These are phyloP conservation scores for Cadophora gregata DNA, from an alignment of 2,329 filamentous ascomycete genomes.

Conservation along the genomic window DNA sequence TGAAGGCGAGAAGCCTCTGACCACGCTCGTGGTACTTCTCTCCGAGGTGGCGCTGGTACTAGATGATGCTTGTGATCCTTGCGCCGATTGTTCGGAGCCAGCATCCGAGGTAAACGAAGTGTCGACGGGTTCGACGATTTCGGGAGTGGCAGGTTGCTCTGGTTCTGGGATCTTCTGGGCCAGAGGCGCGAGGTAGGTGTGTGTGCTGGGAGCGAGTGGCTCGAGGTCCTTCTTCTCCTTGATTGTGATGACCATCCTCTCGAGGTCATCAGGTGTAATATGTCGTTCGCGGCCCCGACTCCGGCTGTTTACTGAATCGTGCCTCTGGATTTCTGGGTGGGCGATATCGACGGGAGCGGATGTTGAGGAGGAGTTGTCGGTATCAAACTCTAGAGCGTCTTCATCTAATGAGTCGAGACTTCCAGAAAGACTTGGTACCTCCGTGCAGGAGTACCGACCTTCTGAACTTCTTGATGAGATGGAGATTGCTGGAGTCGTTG, in stretches of 20 bases:
- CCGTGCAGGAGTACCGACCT: conserved; percentile 55
- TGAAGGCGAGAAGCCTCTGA: conserved; percentile 85
- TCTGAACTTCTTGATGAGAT: conserved; percentile 42
- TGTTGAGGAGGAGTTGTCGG: conserved; percentile 50
- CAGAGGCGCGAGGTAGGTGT: conserved; percentile 52
- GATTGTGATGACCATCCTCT: conserved; percentile 93
- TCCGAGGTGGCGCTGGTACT: conserved; percentile 45
- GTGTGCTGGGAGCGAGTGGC: conserved; percentile 52
- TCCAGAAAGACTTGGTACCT: conserved; percentile 75
- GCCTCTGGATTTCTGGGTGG: conserved; percentile 71
- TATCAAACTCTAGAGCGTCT: conserved; percentile 63
- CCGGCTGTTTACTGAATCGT: conserved; percentile 74
- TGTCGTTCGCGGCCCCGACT: conserved; percentile 81
- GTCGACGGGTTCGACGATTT: conserved; percentile 56
- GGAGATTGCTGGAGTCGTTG: conserved; percentile 49
- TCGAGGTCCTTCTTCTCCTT: conserved; percentile 79
- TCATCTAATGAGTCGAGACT: conserved; percentile 81
- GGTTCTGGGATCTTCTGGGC: conserved; percentile 45
- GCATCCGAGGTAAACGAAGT: conserved; percentile 40
- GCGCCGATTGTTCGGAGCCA: conserved; percentile 35
- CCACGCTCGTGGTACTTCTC: conserved; percentile 62
- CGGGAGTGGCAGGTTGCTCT: conserved; percentile 53
- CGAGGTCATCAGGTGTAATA: conserved; percentile 89
- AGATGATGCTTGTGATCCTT: conserved; percentile 47
- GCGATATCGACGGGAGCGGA: conserved; percentile 62